Evolutionary conservation across 2,329 filamentous ascomycete genomes (phyloP).

Genomic region (Hypomyces perniciosus): DNA sequence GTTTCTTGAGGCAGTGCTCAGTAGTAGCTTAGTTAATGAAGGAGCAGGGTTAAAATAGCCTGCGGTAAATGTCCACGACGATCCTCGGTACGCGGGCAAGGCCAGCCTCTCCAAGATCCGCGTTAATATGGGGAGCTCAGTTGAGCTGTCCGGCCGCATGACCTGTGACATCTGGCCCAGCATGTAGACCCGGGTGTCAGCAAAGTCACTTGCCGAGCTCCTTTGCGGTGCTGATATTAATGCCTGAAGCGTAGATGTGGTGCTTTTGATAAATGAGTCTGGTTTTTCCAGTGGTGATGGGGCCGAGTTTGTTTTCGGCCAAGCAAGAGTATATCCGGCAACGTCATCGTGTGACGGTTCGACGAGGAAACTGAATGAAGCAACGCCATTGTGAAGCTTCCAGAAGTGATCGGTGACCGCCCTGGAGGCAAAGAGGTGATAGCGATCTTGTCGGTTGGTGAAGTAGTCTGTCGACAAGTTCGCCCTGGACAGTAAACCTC

Average conservation of each 20-base stretch:
- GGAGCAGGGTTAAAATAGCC: conserved; percentile 98
- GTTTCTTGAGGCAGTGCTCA: conserved; percentile 60
- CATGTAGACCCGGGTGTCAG: conserved; percentile 74
- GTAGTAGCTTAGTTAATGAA: conserved; percentile 70
- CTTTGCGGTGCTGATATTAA: conserved; percentile 48
- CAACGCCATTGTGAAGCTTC: conserved; percentile 68
- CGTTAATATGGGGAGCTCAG: conserved; percentile 78
- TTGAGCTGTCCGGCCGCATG: conserved; percentile 72
- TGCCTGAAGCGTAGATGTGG: conserved; percentile 59
- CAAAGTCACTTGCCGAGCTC: conserved; percentile 17
- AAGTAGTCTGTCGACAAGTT: conserved; percentile 95
- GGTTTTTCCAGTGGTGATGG: conserved; percentile 70
- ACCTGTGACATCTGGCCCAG: conserved; percentile 84
- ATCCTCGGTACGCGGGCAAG: conserved; percentile 55
- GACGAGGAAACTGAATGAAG: conserved; percentile 76
- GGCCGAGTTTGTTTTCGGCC: conserved; percentile 69
- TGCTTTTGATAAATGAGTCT: conserved; percentile 59
- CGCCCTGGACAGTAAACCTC: conserved; percentile 41
- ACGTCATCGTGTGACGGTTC: conserved; percentile 50
- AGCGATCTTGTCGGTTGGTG: conserved; percentile 89
- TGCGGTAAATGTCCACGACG: conserved; percentile 92
- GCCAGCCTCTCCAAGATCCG: conserved; percentile 66
- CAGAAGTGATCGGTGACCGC: conserved; percentile 79
- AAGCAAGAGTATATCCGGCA: conserved; percentile 57
- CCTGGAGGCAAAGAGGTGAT: conserved; percentile 80